phyloP scores from a whole-genome alignment of 192 early-diverging fungal genomes.

The Coemansia sp. region DNA sequence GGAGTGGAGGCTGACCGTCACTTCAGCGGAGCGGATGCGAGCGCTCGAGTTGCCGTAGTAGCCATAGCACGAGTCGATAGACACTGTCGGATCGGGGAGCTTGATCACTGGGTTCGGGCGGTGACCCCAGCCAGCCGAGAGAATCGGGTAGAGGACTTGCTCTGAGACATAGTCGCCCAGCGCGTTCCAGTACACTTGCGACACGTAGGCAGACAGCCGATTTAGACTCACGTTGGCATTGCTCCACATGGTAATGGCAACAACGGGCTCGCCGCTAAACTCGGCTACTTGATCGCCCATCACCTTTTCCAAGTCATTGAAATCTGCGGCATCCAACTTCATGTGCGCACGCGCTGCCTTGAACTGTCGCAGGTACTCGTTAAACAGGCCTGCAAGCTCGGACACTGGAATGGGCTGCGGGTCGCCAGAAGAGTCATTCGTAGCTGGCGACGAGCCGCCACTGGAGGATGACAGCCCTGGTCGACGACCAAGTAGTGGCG shows the following conservation, averaged over 20 bases:
- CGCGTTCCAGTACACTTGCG: slow-evolving; percentile 52
- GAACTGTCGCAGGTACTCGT: slow-evolving; percentile 52
- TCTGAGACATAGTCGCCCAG: slow-evolving; percentile 56
- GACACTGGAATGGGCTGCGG: slow-evolving; percentile 26
- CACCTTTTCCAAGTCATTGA: slow-evolving; percentile 19
- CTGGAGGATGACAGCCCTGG: not conserved
- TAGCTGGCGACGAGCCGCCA: not conserved
- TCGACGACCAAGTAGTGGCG: not conserved
- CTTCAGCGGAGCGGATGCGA: slow-evolving; percentile 12
- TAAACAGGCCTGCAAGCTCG: slow-evolving; percentile 35
- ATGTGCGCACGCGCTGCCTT: slow-evolving; percentile 36
- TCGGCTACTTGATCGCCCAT: slow-evolving; percentile 45
- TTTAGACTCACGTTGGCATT: slow-evolving; percentile 43
- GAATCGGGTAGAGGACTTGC: slow-evolving; percentile 46
- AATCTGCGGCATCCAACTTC: slow-evolving; percentile 29
- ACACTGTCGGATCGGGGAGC: slow-evolving; percentile 44
- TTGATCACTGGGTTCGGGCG: slow-evolving; percentile 19
- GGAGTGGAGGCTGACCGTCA: slow-evolving; percentile 35
- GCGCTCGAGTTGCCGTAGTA: slow-evolving; percentile 17
- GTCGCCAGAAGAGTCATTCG: not conserved
- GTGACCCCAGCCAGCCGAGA: slow-evolving; percentile 43
- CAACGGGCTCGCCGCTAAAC: slow-evolving; percentile 44
- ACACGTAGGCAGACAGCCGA: slow-evolving; percentile 41
- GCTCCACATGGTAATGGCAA: slow-evolving; percentile 49
- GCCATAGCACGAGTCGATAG: slow-evolving; percentile 20